A percentile compares a stretch with the other conserved stretches of the same genome.
Conservation (phyloP, 2,329 filamentous ascomycete genomes). For the Lasiodiplodia gonubiensis region DNA sequence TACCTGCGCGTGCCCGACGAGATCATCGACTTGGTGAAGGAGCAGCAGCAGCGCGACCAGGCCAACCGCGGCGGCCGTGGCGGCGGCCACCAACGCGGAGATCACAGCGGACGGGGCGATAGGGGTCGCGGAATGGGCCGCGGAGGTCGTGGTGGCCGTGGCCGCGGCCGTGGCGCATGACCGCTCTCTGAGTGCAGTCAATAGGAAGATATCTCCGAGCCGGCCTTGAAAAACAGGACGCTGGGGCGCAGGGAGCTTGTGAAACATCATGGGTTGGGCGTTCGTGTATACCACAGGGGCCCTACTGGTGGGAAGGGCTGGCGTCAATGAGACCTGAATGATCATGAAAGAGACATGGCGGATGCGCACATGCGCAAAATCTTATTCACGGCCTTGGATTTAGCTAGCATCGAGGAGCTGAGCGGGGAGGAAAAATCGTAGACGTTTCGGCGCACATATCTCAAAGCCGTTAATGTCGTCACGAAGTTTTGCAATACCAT, state of each 20-base stretch:
- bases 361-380: not conserved
- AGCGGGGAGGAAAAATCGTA: conserved; percentile 1
- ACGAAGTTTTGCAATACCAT: conserved; percentile 12
- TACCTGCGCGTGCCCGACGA: conserved; percentile 96
- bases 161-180: conserved; percentile 52
- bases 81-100: conserved; percentile 61
- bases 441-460: not conserved
- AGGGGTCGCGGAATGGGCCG: conserved; percentile 48
- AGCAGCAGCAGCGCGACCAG: conserved; percentile 79
- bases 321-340: not conserved
- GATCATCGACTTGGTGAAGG: conserved; percentile 92
- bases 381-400: not conserved
- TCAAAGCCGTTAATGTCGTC: not conserved
- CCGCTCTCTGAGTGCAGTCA: not conserved
- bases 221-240: not conserved
- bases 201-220: not conserved
- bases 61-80: conserved; percentile 67
- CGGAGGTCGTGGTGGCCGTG: conserved; percentile 62
- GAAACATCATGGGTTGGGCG: not conserved
- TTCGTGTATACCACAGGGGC: not conserved
- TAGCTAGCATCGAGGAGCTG: not conserved
- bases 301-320: not conserved
- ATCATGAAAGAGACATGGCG: not conserved
- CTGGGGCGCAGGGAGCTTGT: not conserved
- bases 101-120: conserved; percentile 61